Base-by-base conservation (phyloP, 768 basidiomycete species). In the Cubamyces lactineus region DNA sequence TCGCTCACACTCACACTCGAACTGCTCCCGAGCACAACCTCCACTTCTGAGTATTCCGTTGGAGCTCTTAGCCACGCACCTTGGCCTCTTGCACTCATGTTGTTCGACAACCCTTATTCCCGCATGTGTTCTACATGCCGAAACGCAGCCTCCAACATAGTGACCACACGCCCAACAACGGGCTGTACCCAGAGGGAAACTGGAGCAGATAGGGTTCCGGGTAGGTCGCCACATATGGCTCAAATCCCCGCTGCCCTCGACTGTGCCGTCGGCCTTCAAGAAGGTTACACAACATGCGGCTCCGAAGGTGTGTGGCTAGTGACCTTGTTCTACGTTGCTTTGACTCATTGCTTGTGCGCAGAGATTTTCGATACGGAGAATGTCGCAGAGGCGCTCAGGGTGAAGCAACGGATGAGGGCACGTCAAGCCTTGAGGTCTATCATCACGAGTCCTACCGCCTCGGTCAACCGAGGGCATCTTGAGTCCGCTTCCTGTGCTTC, bases 341-440 rank as follows among this genome's bases (percentile, higher is more conserved):
- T 12, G 5, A 9, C 41, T 34, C 3, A 59, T 16, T 23, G n/a
- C 5, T 8, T 3, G 28, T n/a, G 5, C 5, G 2, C 48, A 59
- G 57, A 59, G n/a, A 8, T 40, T 2, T 58, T 50, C 26, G 16
- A n/a, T n/a, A 50, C 49, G n/a, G 57, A 59, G 42, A 59, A 59
- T 23, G 57, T 59, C 28, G 40, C 40, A 13, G 57, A 59, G 30
- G 48, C 41, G 5, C 49, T 59, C 3, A 59, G 49, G 21, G 26
- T 42, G 28, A 59, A 59, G 41, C 57, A 59, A n/a, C 49, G 57
- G 23, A 43, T 51, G 57, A 51, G 17, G 41, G 57, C 57, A 3
- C 28, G 49, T n/a, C 57, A 23, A 30, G 57, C 49, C 15, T 17
- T 59, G 2, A 21, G 51, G 26, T 28, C 24, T 17, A 19, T 43